Conservation (phyloP, 1,139 yeast species). For the Geotrichum restrictum region DNA sequence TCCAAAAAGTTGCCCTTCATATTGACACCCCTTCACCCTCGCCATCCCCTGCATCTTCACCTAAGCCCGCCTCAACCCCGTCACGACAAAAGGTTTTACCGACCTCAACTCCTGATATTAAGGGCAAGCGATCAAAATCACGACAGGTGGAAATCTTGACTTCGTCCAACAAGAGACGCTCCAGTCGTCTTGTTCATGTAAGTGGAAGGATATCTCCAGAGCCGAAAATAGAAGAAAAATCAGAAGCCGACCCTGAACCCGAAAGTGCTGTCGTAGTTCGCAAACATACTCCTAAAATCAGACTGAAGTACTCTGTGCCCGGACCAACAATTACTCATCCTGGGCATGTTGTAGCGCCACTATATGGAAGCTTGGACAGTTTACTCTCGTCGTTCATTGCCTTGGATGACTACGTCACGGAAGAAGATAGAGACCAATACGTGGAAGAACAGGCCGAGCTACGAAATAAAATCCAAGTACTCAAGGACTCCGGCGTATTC, state of each 20-base stretch:
- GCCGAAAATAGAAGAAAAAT: background rate
- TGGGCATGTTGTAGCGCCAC: conserved; percentile 44
- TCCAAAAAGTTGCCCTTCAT: conserved; percentile 25
- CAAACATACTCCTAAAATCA: conserved; percentile 6
- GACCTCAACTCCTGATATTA: conserved; percentile 14
- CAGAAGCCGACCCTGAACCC: background rate
- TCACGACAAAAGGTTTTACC: background rate
- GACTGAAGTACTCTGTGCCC: conserved; percentile 50
- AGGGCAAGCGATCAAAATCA: conserved; percentile 1
- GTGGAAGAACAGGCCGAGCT: conserved; percentile 47
- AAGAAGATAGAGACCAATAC: conserved; percentile 47
- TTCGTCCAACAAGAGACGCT: background rate
- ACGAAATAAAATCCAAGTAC: conserved; percentile 49
- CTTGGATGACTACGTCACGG: conserved; percentile 53
- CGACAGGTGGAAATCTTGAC: background rate
- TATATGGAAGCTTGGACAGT: conserved; percentile 38
- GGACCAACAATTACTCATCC: conserved; percentile 73
- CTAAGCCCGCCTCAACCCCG: background rate
- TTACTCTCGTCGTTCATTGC: conserved; percentile 52
- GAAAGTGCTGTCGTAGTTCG: background rate
- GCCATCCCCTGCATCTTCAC: conserved; percentile 12
- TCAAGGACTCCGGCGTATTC: conserved; percentile 50
- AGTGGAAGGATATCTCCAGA: background rate
- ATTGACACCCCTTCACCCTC: conserved; percentile 19
- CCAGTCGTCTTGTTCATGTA: conserved; percentile 1